These are phyloP conservation scores for Colletotrichum brevisporum DNA, from an alignment of 2,329 filamentous ascomycete species.

Conservation along the genomic window DNA sequence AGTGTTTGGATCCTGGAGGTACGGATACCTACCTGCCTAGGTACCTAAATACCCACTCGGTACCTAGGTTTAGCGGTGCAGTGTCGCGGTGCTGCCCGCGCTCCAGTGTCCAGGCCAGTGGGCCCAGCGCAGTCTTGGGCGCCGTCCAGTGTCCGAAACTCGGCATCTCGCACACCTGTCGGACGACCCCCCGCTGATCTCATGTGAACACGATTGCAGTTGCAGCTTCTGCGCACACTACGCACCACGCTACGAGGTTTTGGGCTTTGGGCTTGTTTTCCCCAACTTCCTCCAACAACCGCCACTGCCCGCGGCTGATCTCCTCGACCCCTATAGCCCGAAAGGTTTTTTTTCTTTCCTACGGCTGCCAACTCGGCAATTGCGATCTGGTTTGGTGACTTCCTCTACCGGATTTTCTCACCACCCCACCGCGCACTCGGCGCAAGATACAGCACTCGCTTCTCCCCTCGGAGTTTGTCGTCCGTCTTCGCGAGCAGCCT, in stretches of 20 bases:
- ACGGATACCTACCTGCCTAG: too few relatives aligned
- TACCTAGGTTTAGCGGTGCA: background rate
- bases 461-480: conserved; percentile 13
- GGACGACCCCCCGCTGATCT: conserved; percentile 37
- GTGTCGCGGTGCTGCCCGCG: background rate
- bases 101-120: background rate
- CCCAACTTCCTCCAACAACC: conserved; percentile 30
- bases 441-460: conserved; percentile 5
- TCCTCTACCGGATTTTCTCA: conserved; percentile 7
- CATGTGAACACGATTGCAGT: conserved; percentile 41
- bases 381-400: conserved; percentile 8
- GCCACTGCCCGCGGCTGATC: conserved; percentile 29
- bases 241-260: conserved; percentile 11
- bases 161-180: conserved; percentile 27
- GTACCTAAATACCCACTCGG: too few relatives aligned
- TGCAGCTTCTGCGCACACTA: background rate
- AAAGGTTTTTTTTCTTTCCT: background rate
- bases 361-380: conserved; percentile 33
- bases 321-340: conserved; percentile 21
- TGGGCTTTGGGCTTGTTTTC: conserved; percentile 16
- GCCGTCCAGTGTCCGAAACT: conserved; percentile 36
- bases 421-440: conserved; percentile 25
- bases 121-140: background rate
- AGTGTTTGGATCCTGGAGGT: too few relatives aligned
- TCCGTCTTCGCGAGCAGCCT: conserved; percentile 16